Percentiles rank a stretch among this genome's conserved stretches.
Evolutionary conservation across 352 stramenopile genomes (phyloP).

Genomic region (Phytophthora litchii): DNA sequence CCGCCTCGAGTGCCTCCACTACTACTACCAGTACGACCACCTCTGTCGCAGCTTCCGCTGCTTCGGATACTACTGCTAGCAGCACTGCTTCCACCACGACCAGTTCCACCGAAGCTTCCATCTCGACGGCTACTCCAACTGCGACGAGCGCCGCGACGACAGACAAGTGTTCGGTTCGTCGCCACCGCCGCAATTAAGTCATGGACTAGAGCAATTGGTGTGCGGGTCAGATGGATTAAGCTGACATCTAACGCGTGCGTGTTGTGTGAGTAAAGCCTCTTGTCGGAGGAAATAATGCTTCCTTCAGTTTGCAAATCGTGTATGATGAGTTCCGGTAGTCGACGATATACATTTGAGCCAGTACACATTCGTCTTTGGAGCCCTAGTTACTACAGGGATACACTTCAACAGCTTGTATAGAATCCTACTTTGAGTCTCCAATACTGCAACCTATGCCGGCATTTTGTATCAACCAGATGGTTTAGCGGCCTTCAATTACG

Average conservation of each 20-base stretch:
- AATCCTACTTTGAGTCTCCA: background rate
- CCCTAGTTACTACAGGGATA: too few relatives aligned
- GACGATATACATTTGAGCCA: slow-evolving; percentile 13
- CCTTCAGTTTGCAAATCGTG: slow-evolving; percentile 2
- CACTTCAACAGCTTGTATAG: too few relatives aligned
- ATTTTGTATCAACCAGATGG: slow-evolving; percentile 3
- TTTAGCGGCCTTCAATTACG: slow-evolving; percentile 10
- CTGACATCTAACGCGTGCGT: background rate
- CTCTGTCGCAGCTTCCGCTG: background rate
- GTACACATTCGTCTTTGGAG: background rate
- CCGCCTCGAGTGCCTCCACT: slow-evolving; percentile 3
- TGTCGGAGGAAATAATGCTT: too few relatives aligned
- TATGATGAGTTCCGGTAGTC: slow-evolving; percentile 16
- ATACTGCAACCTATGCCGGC: background rate
- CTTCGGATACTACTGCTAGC: slow-evolving; percentile 8
- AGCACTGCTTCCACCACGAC: background rate
- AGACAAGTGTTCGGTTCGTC: slow-evolving; percentile 27
- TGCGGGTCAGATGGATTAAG: background rate
- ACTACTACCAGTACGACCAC: slow-evolving; percentile 11
- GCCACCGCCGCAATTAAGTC: slow-evolving; percentile 16
- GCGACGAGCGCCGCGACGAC: slow-evolving; percentile 9
- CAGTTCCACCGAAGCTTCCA: background rate
- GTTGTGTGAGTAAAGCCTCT: background rate
- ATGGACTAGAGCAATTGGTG: background rate
- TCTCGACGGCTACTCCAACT: slow-evolving; percentile 5